Evolutionary conservation across 2,329 filamentous ascomycete species (phyloP).

Genomic region (Cladophialophora psammophila): DNA sequence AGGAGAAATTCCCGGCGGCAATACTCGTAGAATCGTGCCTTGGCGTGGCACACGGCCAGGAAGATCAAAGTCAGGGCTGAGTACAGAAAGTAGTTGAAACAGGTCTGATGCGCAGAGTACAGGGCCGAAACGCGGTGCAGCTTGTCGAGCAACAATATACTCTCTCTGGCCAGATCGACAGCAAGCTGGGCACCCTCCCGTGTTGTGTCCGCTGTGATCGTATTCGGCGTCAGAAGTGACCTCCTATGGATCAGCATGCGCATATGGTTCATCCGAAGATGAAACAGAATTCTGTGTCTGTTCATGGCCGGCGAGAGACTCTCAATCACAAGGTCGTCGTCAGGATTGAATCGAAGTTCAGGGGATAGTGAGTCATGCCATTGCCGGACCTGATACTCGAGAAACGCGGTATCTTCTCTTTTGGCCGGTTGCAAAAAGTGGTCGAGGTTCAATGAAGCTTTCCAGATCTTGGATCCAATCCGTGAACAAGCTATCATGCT

Average conservation of each 20-base stretch:
- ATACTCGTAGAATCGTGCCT: slow-evolving; percentile 50
- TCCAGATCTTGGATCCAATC: slow-evolving; percentile 58
- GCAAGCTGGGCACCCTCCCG: slow-evolving; percentile 48
- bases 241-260: slow-evolving; percentile 56
- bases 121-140: slow-evolving; percentile 49
- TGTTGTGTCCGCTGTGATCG: slow-evolving; percentile 47
- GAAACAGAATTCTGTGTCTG: slow-evolving; percentile 53
- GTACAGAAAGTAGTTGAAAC: slow-evolving; percentile 54
- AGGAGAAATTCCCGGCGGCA: slow-evolving; percentile 45
- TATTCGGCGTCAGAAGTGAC: slow-evolving; percentile 50
- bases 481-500: slow-evolving; percentile 60
- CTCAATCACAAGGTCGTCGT: slow-evolving; percentile 17
- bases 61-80: slow-evolving; percentile 52
- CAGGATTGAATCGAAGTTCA: slow-evolving; percentile 51
- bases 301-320: slow-evolving; percentile 20
- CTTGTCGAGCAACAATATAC: slow-evolving; percentile 49
- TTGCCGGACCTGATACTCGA: slow-evolving; percentile 55
- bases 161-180: slow-evolving; percentile 51
- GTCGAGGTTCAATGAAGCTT: slow-evolving; percentile 51
- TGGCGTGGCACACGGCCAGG: slow-evolving; percentile 56
- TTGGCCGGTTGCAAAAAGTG: slow-evolving; percentile 45
- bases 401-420: slow-evolving; percentile 49
- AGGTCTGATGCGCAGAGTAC: slow-evolving; percentile 50
- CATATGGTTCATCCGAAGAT: slow-evolving; percentile 56
- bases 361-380: slow-evolving; percentile 57